These are phyloP conservation scores for Linum tenue DNA, from an alignment of 345 rosid genomes.

Conservation along the genomic window DNA sequence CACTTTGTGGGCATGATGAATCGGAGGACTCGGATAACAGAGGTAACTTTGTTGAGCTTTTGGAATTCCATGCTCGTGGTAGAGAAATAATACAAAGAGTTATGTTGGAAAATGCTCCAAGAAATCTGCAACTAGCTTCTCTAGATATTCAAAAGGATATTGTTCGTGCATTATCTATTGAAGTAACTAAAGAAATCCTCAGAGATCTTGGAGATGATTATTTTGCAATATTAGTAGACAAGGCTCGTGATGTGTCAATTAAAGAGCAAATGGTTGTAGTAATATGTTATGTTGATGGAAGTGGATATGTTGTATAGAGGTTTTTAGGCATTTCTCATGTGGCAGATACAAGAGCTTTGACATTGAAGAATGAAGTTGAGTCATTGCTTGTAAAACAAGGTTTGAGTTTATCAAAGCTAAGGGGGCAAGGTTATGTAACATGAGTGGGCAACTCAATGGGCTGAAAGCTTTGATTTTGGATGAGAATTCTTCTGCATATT, in stretches of 20 bases:
- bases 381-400: slow-evolving; percentile 1
- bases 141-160: background rate
- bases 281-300: slow-evolving; percentile 8
- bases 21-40: background rate
- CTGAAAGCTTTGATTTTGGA: background rate
- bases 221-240: slow-evolving; percentile 8
- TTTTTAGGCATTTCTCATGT: slow-evolving; percentile 9
- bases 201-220: slow-evolving; percentile 7
- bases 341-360: background rate
- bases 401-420: slow-evolving; percentile 4
- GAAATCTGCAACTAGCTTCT: background rate
- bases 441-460: background rate
- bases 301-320: background rate
- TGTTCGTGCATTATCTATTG: background rate
- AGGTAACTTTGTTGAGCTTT: slow-evolving; percentile 7
- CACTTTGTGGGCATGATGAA: slow-evolving; percentile 7
- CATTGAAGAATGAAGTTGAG: slow-evolving; percentile 1
- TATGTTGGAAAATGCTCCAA: background rate
- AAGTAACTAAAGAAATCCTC: background rate
- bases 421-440: slow-evolving; percentile 11
- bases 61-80: background rate
- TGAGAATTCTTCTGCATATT: background rate
- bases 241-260: slow-evolving; percentile 2
- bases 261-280: slow-evolving; percentile 7
- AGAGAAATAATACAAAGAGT: background rate